These are phyloP conservation scores for Phialophora expanda DNA, from an alignment of 2,329 filamentous ascomycete species.

Conservation along the genomic window DNA sequence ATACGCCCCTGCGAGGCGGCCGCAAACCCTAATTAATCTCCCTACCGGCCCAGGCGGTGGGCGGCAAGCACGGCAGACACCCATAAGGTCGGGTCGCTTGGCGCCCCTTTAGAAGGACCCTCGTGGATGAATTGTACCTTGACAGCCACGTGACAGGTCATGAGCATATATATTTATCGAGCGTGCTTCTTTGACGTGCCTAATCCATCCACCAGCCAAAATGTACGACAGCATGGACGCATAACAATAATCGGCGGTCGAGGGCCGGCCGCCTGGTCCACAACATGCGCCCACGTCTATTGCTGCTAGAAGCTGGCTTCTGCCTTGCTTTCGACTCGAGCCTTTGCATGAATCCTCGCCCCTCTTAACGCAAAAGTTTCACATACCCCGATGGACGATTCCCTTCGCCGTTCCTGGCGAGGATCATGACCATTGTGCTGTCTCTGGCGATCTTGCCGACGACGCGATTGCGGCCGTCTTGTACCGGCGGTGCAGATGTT, in stretches of 20 bases:
- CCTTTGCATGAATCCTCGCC: neutral
- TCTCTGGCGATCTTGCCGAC: constrained; percentile 30
- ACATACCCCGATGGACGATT: constrained; percentile 18
- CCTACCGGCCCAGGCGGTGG: neutral
- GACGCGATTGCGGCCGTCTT: constrained; percentile 23
- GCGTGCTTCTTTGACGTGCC: neutral
- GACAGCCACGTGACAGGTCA: neutral
- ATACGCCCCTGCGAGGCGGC: too few species aligned
- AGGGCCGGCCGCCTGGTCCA: neutral
- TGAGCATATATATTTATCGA: neutral
- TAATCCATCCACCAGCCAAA: neutral
- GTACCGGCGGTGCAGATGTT: constrained; percentile 13
- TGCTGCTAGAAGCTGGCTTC: too few species aligned
- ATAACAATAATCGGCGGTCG: neutral
- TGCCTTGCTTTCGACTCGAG: too few species aligned
- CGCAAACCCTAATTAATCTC: too few species aligned
- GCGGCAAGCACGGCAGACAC: neutral
- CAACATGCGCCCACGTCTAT: neutral
- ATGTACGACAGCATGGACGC: neutral
- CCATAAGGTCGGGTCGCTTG: neutral
- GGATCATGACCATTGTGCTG: constrained; percentile 28
- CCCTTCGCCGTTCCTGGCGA: constrained; percentile 14
- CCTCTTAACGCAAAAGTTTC: constrained; percentile 4
- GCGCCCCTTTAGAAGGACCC: too few species aligned
- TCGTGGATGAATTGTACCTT: too few species aligned